Evolutionary conservation across 1,139 yeast genomes (phyloP).

Genomic region (Sugiyamaella novakii): DNA sequence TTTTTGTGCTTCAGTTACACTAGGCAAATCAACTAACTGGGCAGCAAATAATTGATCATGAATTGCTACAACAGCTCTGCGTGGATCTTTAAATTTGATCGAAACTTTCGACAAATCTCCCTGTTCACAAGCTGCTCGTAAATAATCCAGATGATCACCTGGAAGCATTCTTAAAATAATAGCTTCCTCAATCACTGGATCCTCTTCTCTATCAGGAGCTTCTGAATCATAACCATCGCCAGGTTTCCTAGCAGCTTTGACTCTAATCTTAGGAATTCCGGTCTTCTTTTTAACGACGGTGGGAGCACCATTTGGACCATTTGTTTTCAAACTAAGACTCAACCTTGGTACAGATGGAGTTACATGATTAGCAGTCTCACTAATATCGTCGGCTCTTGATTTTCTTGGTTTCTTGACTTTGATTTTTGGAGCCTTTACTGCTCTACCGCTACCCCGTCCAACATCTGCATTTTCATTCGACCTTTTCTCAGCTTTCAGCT

Average conservation of each 20-base stretch:
- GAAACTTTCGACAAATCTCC: conserved; percentile 76
- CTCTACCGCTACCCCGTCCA: conserved; percentile 56
- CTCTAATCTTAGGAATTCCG: conserved; percentile 63
- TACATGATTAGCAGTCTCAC: conserved; percentile 4
- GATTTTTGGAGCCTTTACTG: conserved; percentile 65
- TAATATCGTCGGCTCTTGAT: conserved; percentile 12
- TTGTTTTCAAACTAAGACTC: conserved; percentile 38
- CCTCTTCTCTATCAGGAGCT: conserved; percentile 95
- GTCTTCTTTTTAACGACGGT: conserved; percentile 30
- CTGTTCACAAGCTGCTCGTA: conserved; percentile 76
- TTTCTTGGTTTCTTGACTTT: conserved; percentile 62
- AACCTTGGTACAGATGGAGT: conserved; percentile 29
- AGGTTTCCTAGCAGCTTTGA: conserved; percentile 81
- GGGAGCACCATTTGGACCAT: conserved; percentile 13
- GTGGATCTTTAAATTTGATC: conserved; percentile 79
- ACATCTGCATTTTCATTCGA: conserved; percentile 73
- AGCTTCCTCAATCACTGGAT: conserved; percentile 88
- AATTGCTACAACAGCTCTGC: conserved; percentile 67
- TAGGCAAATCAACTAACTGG: conserved; percentile 84
- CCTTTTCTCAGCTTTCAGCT: conserved; percentile 34
- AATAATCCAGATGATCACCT: conserved; percentile 73
- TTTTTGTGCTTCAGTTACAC: conserved; percentile 83
- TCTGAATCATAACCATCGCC: conserved; percentile 98
- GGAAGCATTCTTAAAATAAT: conserved; percentile 76
- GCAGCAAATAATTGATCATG: conserved; percentile 73